Base-by-base conservation (phyloP, 1,284 basidiomycete genomes). In the Cutaneotrichosporon arboriforme region DNA sequence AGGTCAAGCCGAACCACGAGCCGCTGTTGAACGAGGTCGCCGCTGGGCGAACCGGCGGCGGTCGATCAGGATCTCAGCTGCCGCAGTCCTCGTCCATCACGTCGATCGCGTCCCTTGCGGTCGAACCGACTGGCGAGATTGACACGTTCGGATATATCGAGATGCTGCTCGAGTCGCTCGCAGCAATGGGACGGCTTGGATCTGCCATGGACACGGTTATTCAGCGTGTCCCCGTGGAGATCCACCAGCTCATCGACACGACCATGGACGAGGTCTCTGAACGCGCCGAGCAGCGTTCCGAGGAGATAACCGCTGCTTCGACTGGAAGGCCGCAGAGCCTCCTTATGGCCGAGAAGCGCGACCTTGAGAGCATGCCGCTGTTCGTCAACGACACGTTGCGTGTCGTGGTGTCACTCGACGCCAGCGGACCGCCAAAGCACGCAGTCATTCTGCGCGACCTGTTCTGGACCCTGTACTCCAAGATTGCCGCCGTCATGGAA, bases 401-500 rank as follows among this genome's bases (percentile, higher is more conserved):
- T 23, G 79, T 91, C n/a, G 80, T 85, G 31, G 83, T 67, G 13
- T 63, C 87, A 8, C 74, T 92, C 59, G 87, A 92, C 65, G 84
- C 84, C 4, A 83, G 83, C 26, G 81, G 82, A 8, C 88, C 87
- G 62, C 81, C 84, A 46, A 76, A 81, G 35, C 86, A 96, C 70
- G 85, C 90, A 58, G 88, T 93, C 64, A 84, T 87, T n/a, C 73
- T 97, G 49, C 81, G 81, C 56, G 96, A 98, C 74, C 79, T 99
- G 35, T 97, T 98, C 74, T 98, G 94, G 93, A 97, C 96, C 4
- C 73, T 97, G 15, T 99, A 91, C 70, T 96, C 92, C 5, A 99
- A 99, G 74, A 74, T 99, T 49, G 87, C 93, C 65, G 96, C 96
- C 18, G 88, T 97, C n/a, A 81, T 89, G 34, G 93, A 98, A 72